A percentile compares a stretch with the other conserved stretches of the same genome.
phyloP scores from a whole-genome alignment of 805 yeast species.

The Ogataea minuta region DNA sequence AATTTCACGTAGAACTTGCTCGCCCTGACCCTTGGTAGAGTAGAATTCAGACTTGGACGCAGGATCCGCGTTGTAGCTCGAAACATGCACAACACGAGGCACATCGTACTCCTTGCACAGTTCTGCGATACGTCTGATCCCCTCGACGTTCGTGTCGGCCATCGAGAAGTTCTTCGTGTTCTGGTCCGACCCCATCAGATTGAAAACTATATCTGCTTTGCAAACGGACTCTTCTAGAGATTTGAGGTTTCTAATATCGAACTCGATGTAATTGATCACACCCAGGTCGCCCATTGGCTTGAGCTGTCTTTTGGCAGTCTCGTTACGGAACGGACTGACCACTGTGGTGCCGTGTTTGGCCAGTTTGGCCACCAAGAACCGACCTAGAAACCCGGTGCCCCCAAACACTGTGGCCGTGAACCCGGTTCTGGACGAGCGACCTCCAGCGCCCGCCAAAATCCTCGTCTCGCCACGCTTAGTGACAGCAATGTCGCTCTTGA shows the following conservation, averaged over 20 bases:
- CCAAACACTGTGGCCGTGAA: constrained; percentile 89
- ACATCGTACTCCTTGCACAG: constrained; percentile 69
- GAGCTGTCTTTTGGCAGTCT: constrained; percentile 69
- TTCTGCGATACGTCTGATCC: constrained; percentile 72
- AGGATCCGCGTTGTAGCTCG: constrained; percentile 72
- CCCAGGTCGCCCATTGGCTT: constrained; percentile 86
- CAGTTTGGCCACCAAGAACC: constrained; percentile 64
- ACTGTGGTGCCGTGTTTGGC: constrained; percentile 81
- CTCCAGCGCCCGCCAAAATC: constrained; percentile 72
- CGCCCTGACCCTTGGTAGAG: constrained; percentile 79
- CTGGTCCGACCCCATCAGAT: constrained; percentile 73
- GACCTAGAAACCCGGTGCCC: constrained; percentile 75
- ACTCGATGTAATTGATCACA: constrained; percentile 79
- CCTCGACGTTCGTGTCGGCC: constrained; percentile 82
- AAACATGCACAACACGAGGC: constrained; percentile 74
- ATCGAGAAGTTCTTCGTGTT: constrained; percentile 76
- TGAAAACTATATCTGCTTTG: constrained; percentile 79
- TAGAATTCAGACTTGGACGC: constrained; percentile 66
- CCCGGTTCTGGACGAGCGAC: constrained; percentile 82
- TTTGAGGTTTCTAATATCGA: constrained; percentile 74
- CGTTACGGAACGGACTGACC: constrained; percentile 80
- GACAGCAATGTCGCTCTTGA: constrained; percentile 62
- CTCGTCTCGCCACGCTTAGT: constrained; percentile 74
- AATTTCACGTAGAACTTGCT: constrained; percentile 62
- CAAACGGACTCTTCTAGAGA: constrained; percentile 75